Percentiles rank a stretch among this genome's conserved stretches.
Conservation (phyloP, 306 rosid genomes). For the Inga oerstediana region DNA sequence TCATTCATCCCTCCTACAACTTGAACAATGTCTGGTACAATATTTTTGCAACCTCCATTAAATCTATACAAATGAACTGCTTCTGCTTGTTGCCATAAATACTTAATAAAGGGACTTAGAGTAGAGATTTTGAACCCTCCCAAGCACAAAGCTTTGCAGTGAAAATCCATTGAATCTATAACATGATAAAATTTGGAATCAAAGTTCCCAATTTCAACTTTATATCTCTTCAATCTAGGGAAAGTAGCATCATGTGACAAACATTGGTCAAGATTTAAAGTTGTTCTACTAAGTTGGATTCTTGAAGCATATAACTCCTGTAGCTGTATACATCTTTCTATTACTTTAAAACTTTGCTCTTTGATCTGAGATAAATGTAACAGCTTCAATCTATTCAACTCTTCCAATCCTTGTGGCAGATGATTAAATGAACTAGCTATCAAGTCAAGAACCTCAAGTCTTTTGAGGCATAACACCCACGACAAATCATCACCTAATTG, state of each 20-base stretch:
- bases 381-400: neutral
- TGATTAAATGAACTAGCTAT: fast-evolving
- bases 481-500: neutral
- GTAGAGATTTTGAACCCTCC: neutral
- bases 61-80: neutral
- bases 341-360: neutral
- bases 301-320: neutral
- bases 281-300: neutral
- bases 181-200: neutral
- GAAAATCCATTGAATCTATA: neutral
- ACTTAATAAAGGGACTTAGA: neutral
- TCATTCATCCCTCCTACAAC: slow-evolving; percentile 5
- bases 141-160: neutral
- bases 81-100: neutral
- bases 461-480: neutral
- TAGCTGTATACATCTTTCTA: neutral
- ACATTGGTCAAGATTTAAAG: neutral
- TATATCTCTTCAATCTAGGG: neutral
- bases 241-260: neutral
- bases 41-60: slow-evolving; percentile 1
- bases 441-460: slow-evolving; percentile 4
- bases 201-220: neutral
- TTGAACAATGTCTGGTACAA: slow-evolving; percentile 3
- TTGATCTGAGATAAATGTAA: neutral
- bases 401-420: neutral